phyloP scores from a whole-genome alignment of 192 early-diverging fungal genomes.

The Coemansia sp. region DNA sequence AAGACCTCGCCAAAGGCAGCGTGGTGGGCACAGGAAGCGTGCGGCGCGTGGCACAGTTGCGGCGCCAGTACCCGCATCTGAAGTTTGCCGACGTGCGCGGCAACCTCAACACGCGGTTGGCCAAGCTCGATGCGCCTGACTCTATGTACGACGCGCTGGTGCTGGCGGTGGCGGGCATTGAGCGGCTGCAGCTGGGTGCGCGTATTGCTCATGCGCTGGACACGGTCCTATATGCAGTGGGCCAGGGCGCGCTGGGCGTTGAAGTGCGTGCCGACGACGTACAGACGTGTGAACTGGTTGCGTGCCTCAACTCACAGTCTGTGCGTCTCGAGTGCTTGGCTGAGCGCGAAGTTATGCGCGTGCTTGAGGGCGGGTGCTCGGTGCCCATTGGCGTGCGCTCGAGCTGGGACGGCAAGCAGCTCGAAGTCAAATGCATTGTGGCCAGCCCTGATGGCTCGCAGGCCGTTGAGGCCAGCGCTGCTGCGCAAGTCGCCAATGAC shows the following conservation, averaged over 20 bases:
- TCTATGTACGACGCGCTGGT: constrained; percentile 76
- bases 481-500: not conserved
- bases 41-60: constrained; percentile 84
- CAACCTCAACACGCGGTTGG: constrained; percentile 84
- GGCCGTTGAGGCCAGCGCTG: constrained; percentile 58
- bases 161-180: constrained; percentile 84
- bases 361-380: constrained; percentile 91
- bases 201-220: constrained; percentile 74
- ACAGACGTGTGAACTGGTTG: constrained; percentile 37
- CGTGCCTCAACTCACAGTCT: constrained; percentile 62
- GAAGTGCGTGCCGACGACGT: constrained; percentile 75
- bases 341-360: constrained; percentile 85
- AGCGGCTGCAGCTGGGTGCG: constrained; percentile 63
- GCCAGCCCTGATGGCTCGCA: constrained; percentile 72
- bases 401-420: constrained; percentile 31
- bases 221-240: constrained; percentile 81
- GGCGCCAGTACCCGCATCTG: constrained; percentile 72
- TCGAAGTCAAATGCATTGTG: constrained; percentile 69
- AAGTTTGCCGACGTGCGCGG: constrained; percentile 74
- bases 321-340: constrained; percentile 70
- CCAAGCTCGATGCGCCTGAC: constrained; percentile 72
- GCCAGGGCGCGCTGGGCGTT: constrained; percentile 88
- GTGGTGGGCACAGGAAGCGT: constrained; percentile 89
- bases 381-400: constrained; percentile 90
- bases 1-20: constrained; percentile 68